These are phyloP conservation scores for Globisporangium carolinianum DNA, from an alignment of 352 stramenopile genomes.

Conservation along the genomic window DNA sequence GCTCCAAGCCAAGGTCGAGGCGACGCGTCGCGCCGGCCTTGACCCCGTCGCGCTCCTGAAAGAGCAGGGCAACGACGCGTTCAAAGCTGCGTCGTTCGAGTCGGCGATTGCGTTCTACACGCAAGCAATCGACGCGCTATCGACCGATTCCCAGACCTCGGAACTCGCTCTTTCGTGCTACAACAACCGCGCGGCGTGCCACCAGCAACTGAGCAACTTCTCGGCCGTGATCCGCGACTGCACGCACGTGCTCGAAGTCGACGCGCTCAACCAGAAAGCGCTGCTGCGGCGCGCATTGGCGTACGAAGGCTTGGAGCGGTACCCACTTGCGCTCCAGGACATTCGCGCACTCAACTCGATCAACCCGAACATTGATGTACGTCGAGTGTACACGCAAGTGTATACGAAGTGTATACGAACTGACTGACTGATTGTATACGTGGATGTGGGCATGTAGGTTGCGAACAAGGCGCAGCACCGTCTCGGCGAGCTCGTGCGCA, in stretches of 20 bases:
- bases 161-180: slow-evolving; percentile 90
- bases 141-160: slow-evolving; percentile 46
- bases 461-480: slow-evolving; percentile 87
- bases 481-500: slow-evolving; percentile 83
- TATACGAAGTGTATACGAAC: slow-evolving; percentile 1
- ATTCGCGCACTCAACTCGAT: slow-evolving; percentile 80
- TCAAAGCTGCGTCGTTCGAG: slow-evolving; percentile 89
- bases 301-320: slow-evolving; percentile 94
- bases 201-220: slow-evolving; percentile 97
- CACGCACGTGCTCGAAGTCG: slow-evolving; percentile 91
- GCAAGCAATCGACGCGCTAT: slow-evolving; percentile 84
- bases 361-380: slow-evolving; percentile 85
- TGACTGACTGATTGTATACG: background rate
- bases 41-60: slow-evolving; percentile 87
- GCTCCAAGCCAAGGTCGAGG: slow-evolving; percentile 54
- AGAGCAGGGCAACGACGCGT: slow-evolving; percentile 91
- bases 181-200: slow-evolving; percentile 93
- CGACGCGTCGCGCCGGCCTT: slow-evolving; percentile 65
- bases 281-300: slow-evolving; percentile 91
- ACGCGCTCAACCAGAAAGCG: slow-evolving; percentile 94
- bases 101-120: slow-evolving; percentile 90
- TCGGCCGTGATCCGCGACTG: slow-evolving; percentile 93
- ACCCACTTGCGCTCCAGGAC: slow-evolving; percentile 85
- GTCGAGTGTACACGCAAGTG: background rate
- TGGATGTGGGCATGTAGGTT: slow-evolving; percentile 28